Base-by-base conservation (phyloP, 1,139 yeast species). In the Suhomyces bokatorum region DNA sequence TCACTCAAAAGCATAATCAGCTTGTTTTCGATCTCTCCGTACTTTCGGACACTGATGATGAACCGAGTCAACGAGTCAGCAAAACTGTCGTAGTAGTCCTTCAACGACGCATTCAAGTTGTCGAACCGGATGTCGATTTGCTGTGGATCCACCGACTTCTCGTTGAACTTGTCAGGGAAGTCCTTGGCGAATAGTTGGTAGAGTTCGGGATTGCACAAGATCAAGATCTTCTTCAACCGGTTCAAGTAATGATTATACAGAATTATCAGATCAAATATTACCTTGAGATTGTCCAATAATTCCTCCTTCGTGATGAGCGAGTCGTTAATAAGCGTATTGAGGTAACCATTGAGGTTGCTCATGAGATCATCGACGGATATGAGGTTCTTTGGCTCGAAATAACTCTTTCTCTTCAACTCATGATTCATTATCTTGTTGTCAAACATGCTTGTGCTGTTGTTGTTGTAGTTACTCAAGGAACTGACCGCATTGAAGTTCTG, bases 251-350 rank as follows among this genome's bases (percentile, higher is more conserved):
- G 73, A 50, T 83, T 80, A 59, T 73, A 86, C 59, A 75, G 75
- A 15, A 81, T 64, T 13, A 81, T 67, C 32, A 78, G 66, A 31
- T 75, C 73, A 42, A 80, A 64, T 44, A 81, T 56, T 37, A 63
- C 66, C 50, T 75, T 72, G 16, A 78, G 68, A 10, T 78, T 68
- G 40, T 73, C 68, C 39, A 86, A 68, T 40, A 86, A 65, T 39
- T 73, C 75, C 22, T 79, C 75, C 45, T 82, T 80, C 1, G 93
- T 84, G 41, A 88, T 69, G 59, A 87, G 73, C 22, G 90, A 80
- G 51, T 85, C 88, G 51, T 82, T 77, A 55, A 88, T 64, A 26
- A 86, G 73, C 1, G 85, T 78, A 57, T 84, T 86, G 49, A 88
- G 66, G 54, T 78, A 84, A 6, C 77, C 72, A 32, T 83, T 80